Evolutionary conservation across 2,329 filamentous ascomycete species (phyloP).

Genomic region (Mycosphaerella arachidis): DNA sequence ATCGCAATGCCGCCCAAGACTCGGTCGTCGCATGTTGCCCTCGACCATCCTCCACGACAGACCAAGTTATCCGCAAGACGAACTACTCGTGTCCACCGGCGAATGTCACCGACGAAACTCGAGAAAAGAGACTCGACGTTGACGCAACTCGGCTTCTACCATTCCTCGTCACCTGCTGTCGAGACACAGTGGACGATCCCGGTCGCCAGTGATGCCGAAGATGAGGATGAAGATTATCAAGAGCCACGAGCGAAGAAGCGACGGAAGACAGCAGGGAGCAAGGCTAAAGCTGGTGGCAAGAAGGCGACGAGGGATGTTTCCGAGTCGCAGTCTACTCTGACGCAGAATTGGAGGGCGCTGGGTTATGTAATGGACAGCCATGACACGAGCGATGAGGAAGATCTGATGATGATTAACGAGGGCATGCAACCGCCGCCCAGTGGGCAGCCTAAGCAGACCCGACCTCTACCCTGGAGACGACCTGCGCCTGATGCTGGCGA

Average conservation of each 20-base stretch:
- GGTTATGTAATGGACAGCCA: constrained; percentile 1
- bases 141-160: constrained; percentile 20
- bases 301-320: not conserved
- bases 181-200: constrained; percentile 1
- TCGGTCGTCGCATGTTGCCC: not conserved
- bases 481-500: not conserved
- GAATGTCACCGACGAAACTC: constrained; percentile 5
- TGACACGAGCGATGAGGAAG: constrained; percentile 1
- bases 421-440: not conserved
- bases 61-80: constrained; percentile 7
- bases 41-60: constrained; percentile 14
- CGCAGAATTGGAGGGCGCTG: constrained; percentile 5
- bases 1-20: constrained; percentile 13
- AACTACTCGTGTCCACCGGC: constrained; percentile 4
- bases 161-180: not conserved
- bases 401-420: not conserved
- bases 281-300: constrained; percentile 1
- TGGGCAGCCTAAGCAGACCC: not conserved
- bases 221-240: constrained; percentile 6
- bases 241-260: not conserved
- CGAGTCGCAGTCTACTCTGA: constrained; percentile 10
- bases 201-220: not conserved
- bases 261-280: not conserved
- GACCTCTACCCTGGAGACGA: not conserved
- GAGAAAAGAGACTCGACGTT: constrained; percentile 18